phyloP scores from a whole-genome alignment of 306 rosid species.

The Adenanthera pavonina region DNA sequence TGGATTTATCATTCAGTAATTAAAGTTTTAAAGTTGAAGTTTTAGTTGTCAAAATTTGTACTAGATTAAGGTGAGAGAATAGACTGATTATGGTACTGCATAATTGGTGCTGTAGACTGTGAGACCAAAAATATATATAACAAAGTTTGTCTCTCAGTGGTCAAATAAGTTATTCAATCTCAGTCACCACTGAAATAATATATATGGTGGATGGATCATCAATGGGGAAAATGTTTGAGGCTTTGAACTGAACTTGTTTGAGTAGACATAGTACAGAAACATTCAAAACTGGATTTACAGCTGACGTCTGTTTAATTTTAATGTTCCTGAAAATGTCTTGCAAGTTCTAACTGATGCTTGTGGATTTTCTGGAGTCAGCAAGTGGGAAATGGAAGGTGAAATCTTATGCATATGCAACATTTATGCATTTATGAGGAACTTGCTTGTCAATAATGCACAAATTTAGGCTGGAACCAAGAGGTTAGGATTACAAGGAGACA shows the following conservation, averaged over 20 bases:
- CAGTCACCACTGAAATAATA: constrained; percentile 30
- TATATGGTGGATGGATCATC: neutral
- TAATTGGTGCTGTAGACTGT: constrained; percentile 25
- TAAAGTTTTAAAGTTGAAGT: neutral
- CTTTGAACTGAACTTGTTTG: neutral
- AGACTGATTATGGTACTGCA: constrained; percentile 10
- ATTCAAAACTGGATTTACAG: neutral
- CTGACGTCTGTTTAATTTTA: neutral
- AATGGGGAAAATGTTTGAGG: neutral
- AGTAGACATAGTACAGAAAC: neutral
- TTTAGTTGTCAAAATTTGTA: constrained; percentile 28
- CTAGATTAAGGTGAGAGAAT: constrained; percentile 29
- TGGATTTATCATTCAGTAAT: constrained; percentile 24
- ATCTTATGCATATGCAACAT: constrained; percentile 9
- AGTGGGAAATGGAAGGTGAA: constrained; percentile 14
- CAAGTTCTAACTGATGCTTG: neutral
- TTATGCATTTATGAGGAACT: constrained; percentile 1
- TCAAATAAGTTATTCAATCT: constrained; percentile 29
- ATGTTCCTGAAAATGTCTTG: neutral
- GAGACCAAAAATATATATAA: constrained; percentile 12
- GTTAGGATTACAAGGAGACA: neutral
- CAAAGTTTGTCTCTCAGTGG: constrained; percentile 22
- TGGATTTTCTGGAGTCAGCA: constrained; percentile 16
- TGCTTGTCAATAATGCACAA: neutral
- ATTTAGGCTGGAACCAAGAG: constrained; percentile 9